These are phyloP conservation scores for Kurtzmaniella natalensis DNA, from an alignment of 1,139 yeast species.

Conservation along the genomic window DNA sequence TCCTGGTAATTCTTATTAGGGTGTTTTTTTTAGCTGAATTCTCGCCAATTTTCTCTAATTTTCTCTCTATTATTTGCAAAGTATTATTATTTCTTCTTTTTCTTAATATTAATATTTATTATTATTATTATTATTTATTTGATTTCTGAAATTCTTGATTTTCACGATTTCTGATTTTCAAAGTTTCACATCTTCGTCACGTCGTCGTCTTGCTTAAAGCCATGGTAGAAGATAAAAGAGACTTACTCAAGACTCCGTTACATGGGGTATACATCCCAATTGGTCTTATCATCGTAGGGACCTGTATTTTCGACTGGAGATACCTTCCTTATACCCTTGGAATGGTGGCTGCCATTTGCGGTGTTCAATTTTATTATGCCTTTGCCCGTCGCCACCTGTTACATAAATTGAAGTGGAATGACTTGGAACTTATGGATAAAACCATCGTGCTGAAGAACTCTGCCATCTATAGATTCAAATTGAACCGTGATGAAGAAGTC, in stretches of 20 bases:
- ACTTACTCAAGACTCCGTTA: constrained; percentile 55
- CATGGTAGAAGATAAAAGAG: constrained; percentile 43
- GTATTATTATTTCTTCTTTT: too few relatives aligned
- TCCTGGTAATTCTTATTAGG: too few relatives aligned
- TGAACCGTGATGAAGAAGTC: constrained; percentile 55
- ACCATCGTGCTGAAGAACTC: constrained; percentile 64
- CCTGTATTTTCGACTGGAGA: constrained; percentile 47
- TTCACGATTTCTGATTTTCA: too few relatives aligned
- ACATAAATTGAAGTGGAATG: constrained; percentile 51
- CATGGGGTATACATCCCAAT: constrained; percentile 73
- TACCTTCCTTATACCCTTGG: constrained; percentile 49
- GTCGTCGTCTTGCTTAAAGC: not conserved
- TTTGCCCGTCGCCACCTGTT: constrained; percentile 45
- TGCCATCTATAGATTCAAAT: constrained; percentile 69
- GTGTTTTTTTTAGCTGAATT: too few relatives aligned
- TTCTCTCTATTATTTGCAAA: too few relatives aligned
- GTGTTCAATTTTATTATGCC: constrained; percentile 45
- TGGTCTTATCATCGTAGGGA: constrained; percentile 57
- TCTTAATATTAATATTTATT: too few relatives aligned
- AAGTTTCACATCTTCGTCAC: too few relatives aligned
- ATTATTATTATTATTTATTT: too few relatives aligned
- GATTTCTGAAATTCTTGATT: too few relatives aligned
- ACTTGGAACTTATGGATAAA: constrained; percentile 65
- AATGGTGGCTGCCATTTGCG: constrained; percentile 42
- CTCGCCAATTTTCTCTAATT: too few relatives aligned